Evolutionary conservation across 176 grass and related monocot genomes (phyloP), one percentile per base, ranked within the genome.

Genomic region (Zoysia japonica): DNA sequence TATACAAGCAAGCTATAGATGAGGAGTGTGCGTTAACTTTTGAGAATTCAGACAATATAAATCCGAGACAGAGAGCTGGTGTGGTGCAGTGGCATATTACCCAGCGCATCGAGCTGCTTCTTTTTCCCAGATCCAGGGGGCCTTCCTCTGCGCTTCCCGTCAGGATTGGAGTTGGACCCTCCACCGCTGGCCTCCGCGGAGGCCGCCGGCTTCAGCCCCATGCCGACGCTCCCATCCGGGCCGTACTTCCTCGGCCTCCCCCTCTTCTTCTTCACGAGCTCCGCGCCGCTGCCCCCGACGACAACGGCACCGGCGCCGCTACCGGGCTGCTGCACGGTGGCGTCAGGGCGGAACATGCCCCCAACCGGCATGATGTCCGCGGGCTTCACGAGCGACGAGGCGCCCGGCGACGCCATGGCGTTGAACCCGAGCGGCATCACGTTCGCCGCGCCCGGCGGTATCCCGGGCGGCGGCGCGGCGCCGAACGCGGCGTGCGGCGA

Each of bases 231-330:
- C 78, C 92, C 96, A 49, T 99, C 92, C 14, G 86, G 88, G 7
- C 90, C 96, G 5, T 99, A 99, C 85, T 96, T 99, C 74, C 96
- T 99, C 19, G 96, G 96, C 77, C 96, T 89, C 20, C 96, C 96
- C 87, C 92, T 89, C 81, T 99, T 99, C 80, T 99, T 99, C 90
- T 93, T 99, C 65, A 82, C 79, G 9, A 74, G 86, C 61, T 99
- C 96, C 38, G 86, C 86, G 9, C 82, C 83, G 82, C 81, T 64
- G 60, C 65, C 68, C 78, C 77, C 39, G 38, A 48, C 59, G 6
- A 54, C 15, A 20, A 61, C 56, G 47, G 38, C 55, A 1, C 42
- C 73, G 3, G 15, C 68, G 3, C 67, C 69, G 11, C 3, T 7
- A 16, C 72, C 83, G 47, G 53, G 86, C 3, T 40, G 79, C 70